These are phyloP conservation scores for Aspergillus ruber DNA, from an alignment of 2,329 filamentous ascomycete species.

Conservation along the genomic window DNA sequence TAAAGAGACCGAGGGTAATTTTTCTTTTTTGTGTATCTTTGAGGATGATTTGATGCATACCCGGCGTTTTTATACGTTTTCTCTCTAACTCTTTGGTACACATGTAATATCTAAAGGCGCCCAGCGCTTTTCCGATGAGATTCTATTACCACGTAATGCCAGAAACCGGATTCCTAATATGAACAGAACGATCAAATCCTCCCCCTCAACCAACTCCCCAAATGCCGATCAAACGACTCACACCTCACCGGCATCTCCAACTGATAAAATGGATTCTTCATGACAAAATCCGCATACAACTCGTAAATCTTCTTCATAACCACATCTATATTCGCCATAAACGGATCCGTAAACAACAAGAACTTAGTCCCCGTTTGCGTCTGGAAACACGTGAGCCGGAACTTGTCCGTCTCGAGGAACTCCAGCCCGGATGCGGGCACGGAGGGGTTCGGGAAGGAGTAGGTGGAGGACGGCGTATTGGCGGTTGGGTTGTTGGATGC, in stretches of 20 bases:
- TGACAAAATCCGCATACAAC: constrained; percentile 92
- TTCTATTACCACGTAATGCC: neutral
- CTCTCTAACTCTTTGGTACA: constrained; percentile 3
- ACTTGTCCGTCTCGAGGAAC: constrained; percentile 87
- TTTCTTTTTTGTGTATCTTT: constrained; percentile 2
- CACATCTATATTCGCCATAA: constrained; percentile 76
- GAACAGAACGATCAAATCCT: constrained; percentile 36
- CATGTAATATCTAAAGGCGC: constrained; percentile 15
- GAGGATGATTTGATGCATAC: constrained; percentile 32
- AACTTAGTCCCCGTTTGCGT: constrained; percentile 95
- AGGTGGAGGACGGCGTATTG: constrained; percentile 12
- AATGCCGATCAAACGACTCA: constrained; percentile 85
- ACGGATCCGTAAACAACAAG: constrained; percentile 83
- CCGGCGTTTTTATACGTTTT: constrained; percentile 28
- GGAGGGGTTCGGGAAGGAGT: constrained; percentile 26
- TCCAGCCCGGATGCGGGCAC: constrained; percentile 63
- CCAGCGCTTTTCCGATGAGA: neutral
- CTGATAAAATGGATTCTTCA: constrained; percentile 99
- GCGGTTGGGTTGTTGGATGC: neutral
- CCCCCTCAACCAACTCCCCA: constrained; percentile 70
- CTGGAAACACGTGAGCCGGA: constrained; percentile 92
- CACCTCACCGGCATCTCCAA: constrained; percentile 95
- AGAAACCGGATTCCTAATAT: too few species aligned
- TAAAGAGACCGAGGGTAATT: constrained; percentile 35
- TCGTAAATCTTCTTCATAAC: constrained; percentile 85